Evolutionary conservation across 106 monocot species (phyloP), one percentile per base, ranked within the genome.

Genomic region (Dactylorhiza incarnata): DNA sequence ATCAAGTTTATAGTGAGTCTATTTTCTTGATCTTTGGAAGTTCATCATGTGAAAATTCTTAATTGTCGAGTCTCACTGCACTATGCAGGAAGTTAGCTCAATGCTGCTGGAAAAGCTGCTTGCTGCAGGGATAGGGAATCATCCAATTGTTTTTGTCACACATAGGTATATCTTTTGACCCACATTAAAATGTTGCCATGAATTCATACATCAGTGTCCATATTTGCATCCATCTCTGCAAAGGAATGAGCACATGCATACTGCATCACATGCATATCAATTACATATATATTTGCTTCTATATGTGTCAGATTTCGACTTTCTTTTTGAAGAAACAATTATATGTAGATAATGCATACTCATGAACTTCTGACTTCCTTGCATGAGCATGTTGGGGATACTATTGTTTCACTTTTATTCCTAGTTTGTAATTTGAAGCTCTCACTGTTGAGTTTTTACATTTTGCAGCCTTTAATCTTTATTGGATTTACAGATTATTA

Each of bases 71-170:
- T 11, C 7, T 45, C 45, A 62, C 79, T 77, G 52, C 1, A 43
- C 19, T 73, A 17, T 77, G 70, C 85, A 99, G 99, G 99, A 99
- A 76, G 99, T 99, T 75, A 99, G 99, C 67, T 88, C 89, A 11
- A 82, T 91, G 91, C 72, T 99, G 48, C 80, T 99, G 47, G 80
- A 90, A 56, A 99, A 91, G 83, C 78, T 99, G 22, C 23, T 88
- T 80, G 86, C 83, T 84, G 94, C 94, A 16, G 91, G 91, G 24
- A 92, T 99, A 85, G 99, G 99, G 52, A 79, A 87, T 66, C 94
- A 85, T 5, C 99, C 99, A 77, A 84, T 92, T 75, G 91, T 99
- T 17, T 99, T 99, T 82, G 83, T 99, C n/a, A 88, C 94, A 44
- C 99, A 99, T 66, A 99, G 99, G 72, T 97, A 85, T 55, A 48